phyloP scores from a whole-genome alignment of 805 yeast genomes.

The Priceomyces castillae region DNA sequence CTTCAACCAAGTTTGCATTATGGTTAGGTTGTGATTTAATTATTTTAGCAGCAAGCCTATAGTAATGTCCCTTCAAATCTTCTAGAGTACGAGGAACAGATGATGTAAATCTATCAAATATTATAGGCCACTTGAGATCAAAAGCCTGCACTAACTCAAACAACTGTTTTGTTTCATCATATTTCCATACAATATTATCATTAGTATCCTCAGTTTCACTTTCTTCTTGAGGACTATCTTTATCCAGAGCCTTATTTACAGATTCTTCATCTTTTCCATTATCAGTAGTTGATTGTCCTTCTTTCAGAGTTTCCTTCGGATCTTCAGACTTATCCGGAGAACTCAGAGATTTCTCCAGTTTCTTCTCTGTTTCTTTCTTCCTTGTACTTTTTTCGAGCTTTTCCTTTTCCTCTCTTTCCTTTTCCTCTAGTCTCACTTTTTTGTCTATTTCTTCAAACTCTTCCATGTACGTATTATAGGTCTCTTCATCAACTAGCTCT shows the following conservation, averaged over 20 bases:
- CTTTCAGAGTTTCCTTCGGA: constrained; percentile 4
- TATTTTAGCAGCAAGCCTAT: constrained; percentile 59
- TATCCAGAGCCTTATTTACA: constrained; percentile 17
- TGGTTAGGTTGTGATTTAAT: constrained; percentile 40
- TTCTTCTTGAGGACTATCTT: constrained; percentile 15
- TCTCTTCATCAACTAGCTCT: constrained; percentile 55
- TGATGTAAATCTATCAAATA: constrained; percentile 56
- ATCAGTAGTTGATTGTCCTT: not conserved
- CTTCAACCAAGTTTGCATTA: constrained; percentile 50
- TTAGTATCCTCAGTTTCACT: constrained; percentile 26
- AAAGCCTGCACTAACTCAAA: constrained; percentile 63
- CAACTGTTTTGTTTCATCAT: constrained; percentile 74
- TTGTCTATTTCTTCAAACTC: constrained; percentile 33
- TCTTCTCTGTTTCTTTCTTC: constrained; percentile 10
- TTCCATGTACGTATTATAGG: constrained; percentile 53
- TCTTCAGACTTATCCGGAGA: not conserved
- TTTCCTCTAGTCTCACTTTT: constrained; percentile 15
- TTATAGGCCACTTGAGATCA: constrained; percentile 67
- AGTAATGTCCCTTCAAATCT: constrained; percentile 81
- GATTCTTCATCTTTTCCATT: constrained; percentile 4
- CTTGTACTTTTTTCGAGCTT: constrained; percentile 7
- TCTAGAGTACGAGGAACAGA: constrained; percentile 52
- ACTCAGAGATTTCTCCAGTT: constrained; percentile 7
- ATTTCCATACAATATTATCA: constrained; percentile 58
- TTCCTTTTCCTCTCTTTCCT: constrained; percentile 8